Percentiles rank a stretch among this genome's conserved stretches.
These are phyloP conservation scores for Mortierella sp. DNA, from an alignment of 371 early-diverging fungal species.

Conservation along the genomic window DNA sequence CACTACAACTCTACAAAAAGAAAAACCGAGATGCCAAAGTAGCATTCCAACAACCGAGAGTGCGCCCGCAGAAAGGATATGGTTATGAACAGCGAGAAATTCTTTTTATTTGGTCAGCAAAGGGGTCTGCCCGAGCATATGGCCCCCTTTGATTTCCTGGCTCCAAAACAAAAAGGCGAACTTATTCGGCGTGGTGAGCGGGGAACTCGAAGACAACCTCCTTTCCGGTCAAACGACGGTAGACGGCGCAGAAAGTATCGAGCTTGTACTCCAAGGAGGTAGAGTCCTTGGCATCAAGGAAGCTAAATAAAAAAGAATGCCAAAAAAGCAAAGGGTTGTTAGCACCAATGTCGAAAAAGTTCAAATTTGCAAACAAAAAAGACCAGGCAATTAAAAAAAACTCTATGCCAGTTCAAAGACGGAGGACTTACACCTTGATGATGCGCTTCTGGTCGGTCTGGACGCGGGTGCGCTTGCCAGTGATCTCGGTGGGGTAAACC, in stretches of 20 bases:
- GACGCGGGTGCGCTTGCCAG: conserved; percentile 97
- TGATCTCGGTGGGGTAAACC: conserved; percentile 98
- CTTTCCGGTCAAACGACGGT: conserved; percentile 97
- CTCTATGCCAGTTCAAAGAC: conserved; percentile 25
- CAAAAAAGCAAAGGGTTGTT: conserved; percentile 6
- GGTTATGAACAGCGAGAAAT: conserved; percentile 23
- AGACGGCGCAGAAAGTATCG: conserved; percentile 95
- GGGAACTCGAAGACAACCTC: conserved; percentile 98
- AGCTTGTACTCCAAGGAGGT: conserved; percentile 98
- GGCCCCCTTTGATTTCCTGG: background rate
- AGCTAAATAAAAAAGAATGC: conserved; percentile 63
- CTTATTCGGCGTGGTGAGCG: conserved; percentile 66
- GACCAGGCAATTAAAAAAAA: too few species aligned
- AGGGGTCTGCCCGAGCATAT: background rate
- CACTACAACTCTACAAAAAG: too few species aligned
- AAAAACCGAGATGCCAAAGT: background rate
- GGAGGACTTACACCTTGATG: conserved; percentile 86
- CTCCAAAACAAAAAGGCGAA: conserved; percentile 73
- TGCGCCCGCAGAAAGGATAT: background rate
- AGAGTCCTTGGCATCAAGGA: conserved; percentile 96
- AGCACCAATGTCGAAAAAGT: too few species aligned
- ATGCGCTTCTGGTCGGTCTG: conserved; percentile 94
- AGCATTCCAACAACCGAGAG: background rate
- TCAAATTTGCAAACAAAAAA: too few species aligned
- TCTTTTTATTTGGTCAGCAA: conserved; percentile 21